Base-by-base conservation (phyloP, 495 filamentous ascomycete genomes). In the Aspergillus bertholletiae region DNA sequence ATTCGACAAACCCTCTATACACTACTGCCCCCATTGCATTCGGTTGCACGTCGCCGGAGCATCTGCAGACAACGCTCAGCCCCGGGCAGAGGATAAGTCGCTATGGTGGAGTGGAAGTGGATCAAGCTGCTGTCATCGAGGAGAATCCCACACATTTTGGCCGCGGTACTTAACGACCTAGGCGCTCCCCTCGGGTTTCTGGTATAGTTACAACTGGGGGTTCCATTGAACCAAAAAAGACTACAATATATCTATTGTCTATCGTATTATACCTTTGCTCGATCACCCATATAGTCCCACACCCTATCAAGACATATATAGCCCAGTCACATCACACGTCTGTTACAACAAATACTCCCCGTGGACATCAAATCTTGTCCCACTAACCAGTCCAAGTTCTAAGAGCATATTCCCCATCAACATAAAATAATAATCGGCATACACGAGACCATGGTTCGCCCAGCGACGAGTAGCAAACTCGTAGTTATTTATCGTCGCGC, bases 341-440 rank as follows among this genome's bases (percentile, higher is more conserved):
- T 28, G 27, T 28, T 28, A 28, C 9, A 9, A 32, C n/a, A 12
- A 3, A 32, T 5, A 9, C 7, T 32, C 30, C 30, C 30, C 30
- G 7, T 2, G 34, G 7, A 26, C 46, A 22, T 34, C 39, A 18
- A 24, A 23, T 15, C 55, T 22, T 18, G 30, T 22, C n/a, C 7
- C 6, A 24, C 50, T 39, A 34, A 44, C 41, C 45, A 62, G 3
- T 2, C 54, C 65, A 53, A 66, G 32, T 0, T 61, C 57, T 0
- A 63, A 41, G n/a, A 68, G 34, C 58, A 62, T 64, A 52, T 79
- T 79, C n/a, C 76, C 74, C 24, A 74, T 67, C 49, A 73, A 61
- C 24, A 79, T 48, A 28, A 79, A 70, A 55, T 76, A 79, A 62
- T 78, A 79, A 52, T 77, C 75, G 0, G 70, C 76, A 62, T 79